These are phyloP conservation scores for Rubia tinctorum DNA, from an alignment of 305 asterid genomes.

Conservation along the genomic window DNA sequence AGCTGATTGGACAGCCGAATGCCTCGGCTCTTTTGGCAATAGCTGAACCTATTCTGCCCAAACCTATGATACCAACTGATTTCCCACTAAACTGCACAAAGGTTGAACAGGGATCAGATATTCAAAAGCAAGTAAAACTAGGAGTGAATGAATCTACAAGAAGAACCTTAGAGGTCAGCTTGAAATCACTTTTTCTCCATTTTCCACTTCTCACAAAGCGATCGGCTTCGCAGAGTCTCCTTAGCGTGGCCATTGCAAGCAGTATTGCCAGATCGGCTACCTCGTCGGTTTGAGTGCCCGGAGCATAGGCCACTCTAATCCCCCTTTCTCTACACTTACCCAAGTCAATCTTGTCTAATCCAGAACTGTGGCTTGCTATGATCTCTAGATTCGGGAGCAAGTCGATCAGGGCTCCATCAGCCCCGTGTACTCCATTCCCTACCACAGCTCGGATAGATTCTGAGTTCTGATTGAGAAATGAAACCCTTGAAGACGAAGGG, in stretches of 20 bases:
- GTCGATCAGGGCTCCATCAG: constrained; percentile 48
- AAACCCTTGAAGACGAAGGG: constrained; percentile 39
- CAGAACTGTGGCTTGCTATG: constrained; percentile 59
- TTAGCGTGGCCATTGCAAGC: constrained; percentile 47
- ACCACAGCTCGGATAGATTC: constrained; percentile 46
- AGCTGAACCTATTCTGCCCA: constrained; percentile 36
- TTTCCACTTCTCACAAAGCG: constrained; percentile 41
- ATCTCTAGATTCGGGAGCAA: constrained; percentile 50
- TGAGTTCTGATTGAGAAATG: constrained; percentile 37
- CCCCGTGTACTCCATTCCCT: constrained; percentile 44
- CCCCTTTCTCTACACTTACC: constrained; percentile 52
- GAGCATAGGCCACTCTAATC: constrained; percentile 53
- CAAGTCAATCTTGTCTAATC: constrained; percentile 58
- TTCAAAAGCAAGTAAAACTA: background rate
- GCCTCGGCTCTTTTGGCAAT: constrained; percentile 35
- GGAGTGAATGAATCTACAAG: background rate
- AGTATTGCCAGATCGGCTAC: constrained; percentile 60
- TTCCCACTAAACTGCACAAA: constrained; percentile 54
- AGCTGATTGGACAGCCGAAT: constrained; percentile 35
- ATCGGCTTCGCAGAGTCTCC: constrained; percentile 51
- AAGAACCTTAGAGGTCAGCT: constrained; percentile 46
- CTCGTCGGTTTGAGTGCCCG: constrained; percentile 49
- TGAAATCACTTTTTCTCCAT: constrained; percentile 49
- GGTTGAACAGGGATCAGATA: background rate
- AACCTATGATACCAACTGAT: constrained; percentile 51